Percentiles rank a stretch among this genome's conserved stretches.
Evolutionary conservation across 129 eudicot species (phyloP).

Genomic region (Silybum marianum): DNA sequence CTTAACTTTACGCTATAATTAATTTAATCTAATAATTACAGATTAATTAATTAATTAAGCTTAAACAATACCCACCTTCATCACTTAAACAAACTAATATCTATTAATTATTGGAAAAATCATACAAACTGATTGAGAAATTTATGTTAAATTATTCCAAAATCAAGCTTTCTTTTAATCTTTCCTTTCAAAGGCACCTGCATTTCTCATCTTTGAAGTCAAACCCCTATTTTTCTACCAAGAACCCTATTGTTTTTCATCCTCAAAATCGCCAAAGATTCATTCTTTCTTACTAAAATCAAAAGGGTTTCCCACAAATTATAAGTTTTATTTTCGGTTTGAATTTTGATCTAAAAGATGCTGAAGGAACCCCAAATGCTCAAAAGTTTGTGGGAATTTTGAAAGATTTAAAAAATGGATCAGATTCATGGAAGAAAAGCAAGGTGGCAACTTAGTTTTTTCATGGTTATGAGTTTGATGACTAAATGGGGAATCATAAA

Average conservation of each 20-base stretch:
- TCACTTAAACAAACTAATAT: slow-evolving; percentile 35
- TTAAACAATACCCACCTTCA: slow-evolving; percentile 43
- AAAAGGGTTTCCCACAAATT: slow-evolving; percentile 16
- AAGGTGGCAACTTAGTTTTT: slow-evolving; percentile 14
- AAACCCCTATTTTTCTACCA: slow-evolving; percentile 39
- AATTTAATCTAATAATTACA: slow-evolving; percentile 13
- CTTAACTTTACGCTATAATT: slow-evolving; percentile 34
- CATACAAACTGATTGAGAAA: slow-evolving; percentile 29
- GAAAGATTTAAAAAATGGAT: slow-evolving; percentile 30
- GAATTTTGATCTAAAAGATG: slow-evolving; percentile 18
- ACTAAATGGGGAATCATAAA: slow-evolving; percentile 40
- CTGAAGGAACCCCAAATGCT: slow-evolving; percentile 17
- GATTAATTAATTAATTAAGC: slow-evolving; percentile 19
- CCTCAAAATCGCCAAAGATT: slow-evolving; percentile 23
- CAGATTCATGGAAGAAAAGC: slow-evolving; percentile 14
- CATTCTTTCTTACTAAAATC: slow-evolving; percentile 13
- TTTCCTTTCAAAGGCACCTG: slow-evolving; percentile 35
- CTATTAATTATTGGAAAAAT: slow-evolving; percentile 24
- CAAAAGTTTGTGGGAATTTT: slow-evolving; percentile 17
- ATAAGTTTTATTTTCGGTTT: neutral
- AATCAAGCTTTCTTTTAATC: slow-evolving; percentile 41
- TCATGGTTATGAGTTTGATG: slow-evolving; percentile 31
- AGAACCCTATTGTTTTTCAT: slow-evolving; percentile 36
- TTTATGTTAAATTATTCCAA: slow-evolving; percentile 40
- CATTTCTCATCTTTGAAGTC: slow-evolving; percentile 39